phyloP scores from a whole-genome alignment of 176 grass and related monocot genomes.

The Musa troglodytarum region DNA sequence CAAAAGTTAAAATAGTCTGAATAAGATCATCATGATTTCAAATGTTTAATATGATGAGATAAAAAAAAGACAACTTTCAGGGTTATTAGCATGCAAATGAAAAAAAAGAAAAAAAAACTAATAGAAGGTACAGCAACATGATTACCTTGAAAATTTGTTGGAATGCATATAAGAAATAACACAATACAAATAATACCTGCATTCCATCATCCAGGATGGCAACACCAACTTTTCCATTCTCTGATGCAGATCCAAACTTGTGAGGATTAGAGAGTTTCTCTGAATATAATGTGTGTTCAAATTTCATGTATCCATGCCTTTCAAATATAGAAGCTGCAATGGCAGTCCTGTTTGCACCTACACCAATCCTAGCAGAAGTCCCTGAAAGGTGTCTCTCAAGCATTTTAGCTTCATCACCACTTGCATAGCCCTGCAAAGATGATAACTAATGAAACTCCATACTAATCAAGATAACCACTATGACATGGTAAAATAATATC shows the following conservation, averaged over 20 bases:
- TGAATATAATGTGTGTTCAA: not conserved
- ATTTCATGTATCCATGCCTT: slow-evolving; percentile 43
- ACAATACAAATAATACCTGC: slow-evolving; percentile 40
- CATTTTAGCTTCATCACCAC: slow-evolving; percentile 73
- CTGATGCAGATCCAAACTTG: slow-evolving; percentile 3
- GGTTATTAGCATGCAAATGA: not conserved
- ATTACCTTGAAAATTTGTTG: not conserved
- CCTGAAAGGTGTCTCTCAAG: slow-evolving; percentile 42
- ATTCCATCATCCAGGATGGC: slow-evolving; percentile 87
- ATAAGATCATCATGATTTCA: not conserved
- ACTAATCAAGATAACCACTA: not conserved
- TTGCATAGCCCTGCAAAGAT: slow-evolving; percentile 50
- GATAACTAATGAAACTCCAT: not conserved
- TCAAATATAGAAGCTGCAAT: slow-evolving; percentile 43
- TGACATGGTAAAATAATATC: not conserved
- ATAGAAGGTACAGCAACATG: not conserved
- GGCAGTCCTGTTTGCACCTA: slow-evolving; percentile 51
- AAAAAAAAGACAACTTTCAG: not conserved
- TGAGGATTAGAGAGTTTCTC: not conserved
- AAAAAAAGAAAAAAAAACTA: not conserved
- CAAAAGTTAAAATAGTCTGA: not conserved
- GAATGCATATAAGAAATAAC: not conserved
- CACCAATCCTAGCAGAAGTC: slow-evolving; percentile 50
- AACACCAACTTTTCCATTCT: slow-evolving; percentile 42
- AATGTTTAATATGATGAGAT: not conserved